Base-by-base conservation (phyloP, 1,284 basidiomycete genomes). In the Trichosporon sp. region DNA sequence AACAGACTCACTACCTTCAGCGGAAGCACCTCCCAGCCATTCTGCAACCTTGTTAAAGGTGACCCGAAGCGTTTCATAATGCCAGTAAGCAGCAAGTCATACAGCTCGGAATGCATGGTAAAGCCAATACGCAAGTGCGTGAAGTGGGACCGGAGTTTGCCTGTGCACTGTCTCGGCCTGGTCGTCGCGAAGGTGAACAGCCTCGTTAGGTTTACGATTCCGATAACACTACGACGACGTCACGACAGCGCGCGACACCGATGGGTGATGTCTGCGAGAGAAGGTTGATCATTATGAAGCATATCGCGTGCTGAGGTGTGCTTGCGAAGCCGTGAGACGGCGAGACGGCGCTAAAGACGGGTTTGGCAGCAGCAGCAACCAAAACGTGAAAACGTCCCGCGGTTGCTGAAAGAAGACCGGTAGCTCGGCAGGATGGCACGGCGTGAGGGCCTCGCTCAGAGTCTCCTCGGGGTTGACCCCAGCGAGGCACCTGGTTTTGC, bases 11-110 rank as follows among this genome's bases (percentile, higher is more conserved):
- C 12, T 21, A 51, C 21, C 47, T 60, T 32, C 31, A 31, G 27
- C 56, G 56, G 56, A 60, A 60, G 56, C 18, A 31, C 21, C 27
- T 60, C 29, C 56, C 56, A 60, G 56, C 56, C 56, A 60, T 60
- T 31, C 27, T n/a, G 8, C 18, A 60, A 60, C 56, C 56, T 60
- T 60, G 29, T 60, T 31, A 31, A 60, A 27, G 5, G 27, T 31
- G 27, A 31, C 15, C 56, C 56, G 7, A 12, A 31, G 27, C 18
- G 56, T 60, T 60, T 60, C 56, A 60, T n/a, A 60, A 31, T 31
- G 29, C 56, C 15, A 60, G 18, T 58, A 60, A 60, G 56, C 56
- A 60, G 13, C 56, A 21, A 32, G 4, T 12, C 27, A 32, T n/a
- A 42, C 38, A 3, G 18, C 15, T n/a, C 7, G 38, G 38, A 42